Evolutionary conservation across 2,329 filamentous ascomycete genomes (phyloP), one percentile per base, ranked within the genome.

Genomic region (Ophiostoma sp.): DNA sequence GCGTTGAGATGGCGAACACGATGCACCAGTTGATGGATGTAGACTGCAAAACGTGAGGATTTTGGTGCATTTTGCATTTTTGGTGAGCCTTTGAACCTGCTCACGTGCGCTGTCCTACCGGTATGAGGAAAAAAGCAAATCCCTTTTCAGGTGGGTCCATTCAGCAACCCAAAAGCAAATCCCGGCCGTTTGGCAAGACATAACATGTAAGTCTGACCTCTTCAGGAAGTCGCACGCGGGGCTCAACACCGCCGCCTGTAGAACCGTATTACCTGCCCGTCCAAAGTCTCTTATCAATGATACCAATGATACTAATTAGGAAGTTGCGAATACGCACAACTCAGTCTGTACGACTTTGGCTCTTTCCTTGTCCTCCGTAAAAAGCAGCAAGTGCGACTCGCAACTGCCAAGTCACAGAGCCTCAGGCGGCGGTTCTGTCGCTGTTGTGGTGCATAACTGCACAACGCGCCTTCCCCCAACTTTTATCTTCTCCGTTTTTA

Each of bases 151-250:
- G 66, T 70, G 59, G 70, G 45, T 45, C 70, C 22, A 1, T n/a
- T 7, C 39, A 12, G 22, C 17, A 15, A 2, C 50, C 48, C 17
- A 42, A 52, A 12, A 74, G 70, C 73, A 74, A 72, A 74, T 74
- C 72, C 72, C 72, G 72, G 45, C 39, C 31, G 39, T 73, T 50
- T 73, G 72, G 72, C 69, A 70, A 55, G 50, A 42, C 61, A 42
- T 22, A 7, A 7, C 22, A 2, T 12, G 50, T 25, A 17, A 17
- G 15, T 28, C 22, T 28, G 61, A 59, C 36, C 61, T 66, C 61
- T 19, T 42, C 45, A 19, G 61, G 61, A 45, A 64, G 36, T 45
- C 61, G 61, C 36, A 45, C 22, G 36, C 61, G 61, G 61, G 36
- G 36, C 19, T 12, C 61, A 28, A 45, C 61, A 2, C n/a, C 36